Evolutionary conservation across 2,329 filamentous ascomycete genomes (phyloP), one percentile per base, ranked within the genome.

Genomic region (Conoideocrella luteorostrata): DNA sequence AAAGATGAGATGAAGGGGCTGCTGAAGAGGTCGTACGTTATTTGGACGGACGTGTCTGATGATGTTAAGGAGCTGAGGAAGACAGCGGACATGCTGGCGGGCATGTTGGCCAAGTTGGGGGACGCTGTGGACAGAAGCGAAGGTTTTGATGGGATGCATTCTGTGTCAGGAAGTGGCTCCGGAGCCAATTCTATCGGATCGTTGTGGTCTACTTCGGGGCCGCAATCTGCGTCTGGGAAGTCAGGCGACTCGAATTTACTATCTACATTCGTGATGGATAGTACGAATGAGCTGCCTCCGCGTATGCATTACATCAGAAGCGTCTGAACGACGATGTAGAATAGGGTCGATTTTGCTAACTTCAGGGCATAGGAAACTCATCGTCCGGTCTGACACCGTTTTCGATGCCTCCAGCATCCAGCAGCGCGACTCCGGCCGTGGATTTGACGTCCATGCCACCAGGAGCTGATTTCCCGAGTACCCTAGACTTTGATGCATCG

Each of bases 61-160:
- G 56, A 58, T 7, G 53, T 62, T 20, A 51, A 57, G 2, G 72
- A 73, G 44, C 62, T 70, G 37, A 64, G 57, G 32, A 75, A 72
- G 56, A 71, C 72, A 21, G 65, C 64, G 10, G 64, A 67, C 28
- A 66, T 72, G 6, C 53, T 77, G 42, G 60, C 63, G 5, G 66
- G 62, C 4, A 72, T 77, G 64, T 56, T 75, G 26, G 56, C 57
- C 3, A 71, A 66, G 49, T 57, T 75, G 6, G 64, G 62, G 4
- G 53, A 50, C 20, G 56, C 62, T 2, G 53, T 62, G 7, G 52
- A 54, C 11, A 15, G 36, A n/a, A n/a, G n/a, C n/a, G n/a, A n/a
- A n/a, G 29, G 29, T 32, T n/a, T 15, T 33, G 30, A 15, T n/a
- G n/a, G n/a, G n/a, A n/a, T n/a, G n/a, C n/a, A n/a, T n/a, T 3